These are phyloP conservation scores for Staphylotrichum tortipilum DNA, from an alignment of 495 filamentous ascomycete genomes.

Conservation along the genomic window DNA sequence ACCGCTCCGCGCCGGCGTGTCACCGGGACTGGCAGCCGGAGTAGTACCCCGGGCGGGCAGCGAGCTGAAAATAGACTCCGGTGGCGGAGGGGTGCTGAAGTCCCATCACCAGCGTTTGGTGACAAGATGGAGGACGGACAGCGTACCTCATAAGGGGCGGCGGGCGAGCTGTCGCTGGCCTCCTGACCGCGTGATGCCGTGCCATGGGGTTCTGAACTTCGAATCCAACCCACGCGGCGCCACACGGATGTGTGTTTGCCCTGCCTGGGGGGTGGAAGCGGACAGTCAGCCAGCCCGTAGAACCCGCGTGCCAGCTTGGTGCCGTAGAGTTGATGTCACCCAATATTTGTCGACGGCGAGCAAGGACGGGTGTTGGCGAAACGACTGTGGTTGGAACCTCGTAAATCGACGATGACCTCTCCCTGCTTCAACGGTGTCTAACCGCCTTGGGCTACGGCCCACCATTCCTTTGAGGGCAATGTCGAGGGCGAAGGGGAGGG, in stretches of 20 bases:
- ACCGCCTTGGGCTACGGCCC: no score
- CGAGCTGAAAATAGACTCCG: slow-evolving; percentile 10
- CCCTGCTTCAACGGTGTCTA: no score
- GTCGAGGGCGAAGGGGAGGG: no score
- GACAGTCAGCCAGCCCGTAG: no score
- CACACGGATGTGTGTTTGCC: neutral
- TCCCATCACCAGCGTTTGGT: neutral
- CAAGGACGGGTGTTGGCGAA: no score
- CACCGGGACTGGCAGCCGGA: slow-evolving; percentile 8
- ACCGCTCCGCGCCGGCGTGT: slow-evolving; percentile 10
- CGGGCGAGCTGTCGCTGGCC: neutral
- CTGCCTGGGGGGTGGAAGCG: neutral
- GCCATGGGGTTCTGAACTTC: no score
- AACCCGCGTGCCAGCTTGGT: neutral
- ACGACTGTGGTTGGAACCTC: no score
- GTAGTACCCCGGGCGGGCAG: slow-evolving; percentile 6
- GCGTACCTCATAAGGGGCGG: neutral
- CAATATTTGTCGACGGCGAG: neutral
- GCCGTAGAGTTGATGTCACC: neutral
- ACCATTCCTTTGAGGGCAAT: no score
- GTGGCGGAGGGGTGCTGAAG: neutral
- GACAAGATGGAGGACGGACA: neutral
- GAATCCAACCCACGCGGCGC: no score
- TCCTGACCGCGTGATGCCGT: no score
- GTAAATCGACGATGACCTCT: no score